A percentile compares a stretch with the other conserved stretches of the same genome.
These are phyloP conservation scores for Botrytis aclada DNA, from an alignment of 2,329 filamentous ascomycete species.

Conservation along the genomic window DNA sequence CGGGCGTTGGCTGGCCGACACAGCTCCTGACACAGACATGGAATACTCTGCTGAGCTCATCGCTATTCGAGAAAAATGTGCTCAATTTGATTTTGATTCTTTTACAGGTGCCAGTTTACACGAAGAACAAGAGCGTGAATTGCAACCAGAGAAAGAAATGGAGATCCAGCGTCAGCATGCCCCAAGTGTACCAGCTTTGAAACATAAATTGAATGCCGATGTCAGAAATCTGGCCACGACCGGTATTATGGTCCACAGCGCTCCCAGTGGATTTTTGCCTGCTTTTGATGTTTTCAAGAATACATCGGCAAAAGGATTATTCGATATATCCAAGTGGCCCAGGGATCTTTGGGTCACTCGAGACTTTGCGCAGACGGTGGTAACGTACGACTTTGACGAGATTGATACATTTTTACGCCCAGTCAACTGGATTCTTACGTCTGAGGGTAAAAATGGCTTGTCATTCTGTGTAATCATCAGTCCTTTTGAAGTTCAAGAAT, in stretches of 20 bases:
- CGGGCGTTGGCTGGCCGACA: conserved; percentile 2
- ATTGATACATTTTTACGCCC: conserved; percentile 50
- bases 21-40: neutral
- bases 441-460: conserved; percentile 20
- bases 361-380: conserved; percentile 49
- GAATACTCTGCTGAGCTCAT: conserved; percentile 1
- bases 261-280: conserved; percentile 52
- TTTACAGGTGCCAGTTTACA: conserved; percentile 44
- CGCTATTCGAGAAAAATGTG: conserved; percentile 36
- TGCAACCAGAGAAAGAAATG: conserved; percentile 61
- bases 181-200: conserved; percentile 38
- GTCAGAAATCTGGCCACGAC: conserved; percentile 43
- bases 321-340: conserved; percentile 42
- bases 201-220: conserved; percentile 45
- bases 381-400: neutral
- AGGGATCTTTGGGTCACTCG: conserved; percentile 45
- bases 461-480: conserved; percentile 49
- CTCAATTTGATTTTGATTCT: conserved; percentile 38
- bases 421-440: conserved; percentile 53
- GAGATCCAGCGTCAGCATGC: conserved; percentile 56
- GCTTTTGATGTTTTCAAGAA: conserved; percentile 46
- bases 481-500: conserved; percentile 55
- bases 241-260: conserved; percentile 38
- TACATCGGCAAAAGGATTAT: conserved; percentile 42
- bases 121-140: conserved; percentile 68